Percentiles rank a stretch among this genome's conserved stretches.
phyloP scores from a whole-genome alignment of 495 filamentous ascomycete species.

The Trichoderma orchidacearum region DNA sequence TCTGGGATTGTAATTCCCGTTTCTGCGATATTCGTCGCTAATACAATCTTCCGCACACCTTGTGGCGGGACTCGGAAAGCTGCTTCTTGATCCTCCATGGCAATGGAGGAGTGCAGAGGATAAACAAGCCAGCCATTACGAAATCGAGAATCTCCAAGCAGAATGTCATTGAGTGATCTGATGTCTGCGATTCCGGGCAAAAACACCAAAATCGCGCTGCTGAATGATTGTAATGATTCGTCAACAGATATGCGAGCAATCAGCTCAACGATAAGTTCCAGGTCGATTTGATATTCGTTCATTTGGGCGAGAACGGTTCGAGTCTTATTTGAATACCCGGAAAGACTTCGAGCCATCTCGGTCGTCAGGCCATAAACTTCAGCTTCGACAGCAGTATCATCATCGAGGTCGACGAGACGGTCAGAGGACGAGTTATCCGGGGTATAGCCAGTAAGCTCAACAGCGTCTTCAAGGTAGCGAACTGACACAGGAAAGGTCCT shows the following conservation, averaged over 20 bases:
- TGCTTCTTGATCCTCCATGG: conserved; percentile 89
- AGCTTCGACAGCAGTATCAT: conserved; percentile 39
- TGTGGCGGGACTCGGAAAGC: conserved; percentile 75
- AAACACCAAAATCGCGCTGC: conserved; percentile 87
- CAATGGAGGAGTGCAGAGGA: conserved; percentile 83
- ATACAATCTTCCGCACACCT: conserved; percentile 77
- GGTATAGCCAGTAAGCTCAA: conserved; percentile 65
- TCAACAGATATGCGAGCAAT: conserved; percentile 58
- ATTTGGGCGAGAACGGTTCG: conserved; percentile 56
- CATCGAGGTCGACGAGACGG: conserved; percentile 31
- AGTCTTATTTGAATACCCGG: conserved; percentile 60
- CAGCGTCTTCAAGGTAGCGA: conserved; percentile 80
- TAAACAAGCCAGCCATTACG: conserved; percentile 61
- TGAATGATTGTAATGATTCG: conserved; percentile 51
- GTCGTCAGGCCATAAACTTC: conserved; percentile 27
- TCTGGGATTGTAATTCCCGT: conserved; percentile 97
- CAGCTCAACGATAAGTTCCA: conserved; percentile 62
- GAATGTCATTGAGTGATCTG: conserved; percentile 67
- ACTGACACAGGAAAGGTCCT: conserved; percentile 85
- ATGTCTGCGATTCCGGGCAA: conserved; percentile 92
- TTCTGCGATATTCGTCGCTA: conserved; percentile 94
- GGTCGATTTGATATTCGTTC: conserved; percentile 80
- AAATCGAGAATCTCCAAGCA: conserved; percentile 59
- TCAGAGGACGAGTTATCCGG: conserved; percentile 14
- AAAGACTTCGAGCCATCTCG: conserved; percentile 40